Evolutionary conservation across 2,329 filamentous ascomycete genomes (phyloP).

Genomic region (Bimuria novae-zelandiae): DNA sequence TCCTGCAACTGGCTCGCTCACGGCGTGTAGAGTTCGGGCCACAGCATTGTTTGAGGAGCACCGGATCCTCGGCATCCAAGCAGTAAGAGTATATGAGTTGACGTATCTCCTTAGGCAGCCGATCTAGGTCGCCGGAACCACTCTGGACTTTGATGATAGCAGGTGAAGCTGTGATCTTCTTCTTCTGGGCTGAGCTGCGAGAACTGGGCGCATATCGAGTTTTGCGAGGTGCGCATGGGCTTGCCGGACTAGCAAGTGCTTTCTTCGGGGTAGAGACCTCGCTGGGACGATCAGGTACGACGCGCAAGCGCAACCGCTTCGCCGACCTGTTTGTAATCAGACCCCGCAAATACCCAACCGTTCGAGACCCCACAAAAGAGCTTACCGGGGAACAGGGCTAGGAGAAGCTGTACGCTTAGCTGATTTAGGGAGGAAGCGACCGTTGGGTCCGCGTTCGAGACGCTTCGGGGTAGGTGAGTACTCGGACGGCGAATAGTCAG

Average conservation of each 20-base stretch:
- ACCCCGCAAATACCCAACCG: too few species aligned
- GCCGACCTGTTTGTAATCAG: not conserved
- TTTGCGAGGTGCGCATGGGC: not conserved
- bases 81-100: slow-evolving; percentile 16
- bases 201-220: not conserved
- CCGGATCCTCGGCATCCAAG: slow-evolving; percentile 9
- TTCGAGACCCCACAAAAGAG: too few species aligned
- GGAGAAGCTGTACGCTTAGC: not conserved
- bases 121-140: slow-evolving; percentile 14
- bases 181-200: not conserved
- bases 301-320: not conserved
- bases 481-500: too few species aligned
- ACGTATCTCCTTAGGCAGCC: slow-evolving; percentile 17
- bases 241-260: not conserved
- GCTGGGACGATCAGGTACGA: not conserved
- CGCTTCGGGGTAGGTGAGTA: not conserved
- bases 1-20: slow-evolving; percentile 16
- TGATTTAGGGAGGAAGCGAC: not conserved
- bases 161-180: not conserved
- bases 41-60: slow-evolving; percentile 21
- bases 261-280: not conserved
- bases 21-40: slow-evolving; percentile 16
- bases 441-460: not conserved
- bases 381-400: not conserved
- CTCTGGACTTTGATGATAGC: not conserved